A percentile compares a stretch with the other conserved stretches of the same genome.
Conservation (phyloP, 495 filamentous ascomycete genomes). For the Annulohypoxylon nitens region DNA sequence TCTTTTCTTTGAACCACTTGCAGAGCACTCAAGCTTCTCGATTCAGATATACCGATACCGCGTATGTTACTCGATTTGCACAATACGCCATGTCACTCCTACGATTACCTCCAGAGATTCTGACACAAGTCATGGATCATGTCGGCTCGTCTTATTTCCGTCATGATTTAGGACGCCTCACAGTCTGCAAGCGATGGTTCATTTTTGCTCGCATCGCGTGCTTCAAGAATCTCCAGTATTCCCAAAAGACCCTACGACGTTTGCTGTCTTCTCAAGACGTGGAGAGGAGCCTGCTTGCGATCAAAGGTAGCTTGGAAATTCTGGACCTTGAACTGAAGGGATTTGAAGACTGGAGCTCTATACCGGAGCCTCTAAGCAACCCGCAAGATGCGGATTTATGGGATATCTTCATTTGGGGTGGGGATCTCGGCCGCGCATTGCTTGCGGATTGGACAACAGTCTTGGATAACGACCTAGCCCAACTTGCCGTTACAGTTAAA, state of each 20-base stretch:
- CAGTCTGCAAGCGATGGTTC: slow-evolving; percentile 1
- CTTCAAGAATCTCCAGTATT: background rate
- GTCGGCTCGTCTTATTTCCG: background rate
- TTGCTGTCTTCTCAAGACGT: background rate
- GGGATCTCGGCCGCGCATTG: background rate
- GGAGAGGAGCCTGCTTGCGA: background rate
- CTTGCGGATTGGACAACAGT: background rate
- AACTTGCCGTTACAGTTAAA: background rate
- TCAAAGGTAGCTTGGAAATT: background rate
- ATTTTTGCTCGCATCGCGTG: background rate
- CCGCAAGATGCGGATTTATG: background rate
- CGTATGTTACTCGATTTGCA: background rate
- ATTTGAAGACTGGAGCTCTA: background rate
- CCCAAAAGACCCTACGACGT: background rate
- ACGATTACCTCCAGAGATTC: background rate
- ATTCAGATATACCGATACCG: background rate
- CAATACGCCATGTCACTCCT: background rate
- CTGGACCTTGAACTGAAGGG: background rate
- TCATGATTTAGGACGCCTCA: background rate
- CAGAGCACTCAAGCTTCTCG: too few species aligned
- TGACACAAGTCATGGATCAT: background rate
- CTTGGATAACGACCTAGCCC: background rate
- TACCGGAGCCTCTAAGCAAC: background rate
- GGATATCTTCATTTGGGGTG: background rate
- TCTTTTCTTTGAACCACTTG: too few species aligned